Percentiles rank a stretch among this genome's conserved stretches.
These are phyloP conservation scores for Dryadomyces quercivorus DNA, from an alignment of 2,329 filamentous ascomycete species.

Conservation along the genomic window DNA sequence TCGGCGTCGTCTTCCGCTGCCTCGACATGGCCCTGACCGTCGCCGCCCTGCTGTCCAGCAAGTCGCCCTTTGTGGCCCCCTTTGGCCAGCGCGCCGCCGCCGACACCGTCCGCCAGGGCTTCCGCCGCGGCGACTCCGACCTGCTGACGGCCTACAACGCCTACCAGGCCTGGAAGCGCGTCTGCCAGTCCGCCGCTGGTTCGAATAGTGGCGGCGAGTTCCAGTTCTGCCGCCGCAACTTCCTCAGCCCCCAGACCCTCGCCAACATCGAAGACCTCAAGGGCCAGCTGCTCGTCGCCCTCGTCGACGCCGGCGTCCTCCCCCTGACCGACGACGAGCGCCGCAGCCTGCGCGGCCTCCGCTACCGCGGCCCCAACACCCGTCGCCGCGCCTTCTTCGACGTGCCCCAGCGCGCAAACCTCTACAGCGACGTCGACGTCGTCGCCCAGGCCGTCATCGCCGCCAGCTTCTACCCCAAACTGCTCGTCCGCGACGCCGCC, in stretches of 20 bases:
- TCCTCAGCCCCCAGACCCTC: conserved; percentile 77
- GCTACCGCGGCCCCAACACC: conserved; percentile 49
- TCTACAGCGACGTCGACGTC: conserved; percentile 67
- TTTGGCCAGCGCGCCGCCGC: conserved; percentile 76
- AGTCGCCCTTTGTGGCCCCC: conserved; percentile 82
- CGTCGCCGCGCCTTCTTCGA: conserved; percentile 63
- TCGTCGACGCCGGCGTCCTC: conserved; percentile 78
- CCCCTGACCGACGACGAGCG: conserved; percentile 63
- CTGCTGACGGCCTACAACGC: conserved; percentile 89
- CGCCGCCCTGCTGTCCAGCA: conserved; percentile 85
- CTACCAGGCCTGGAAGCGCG: conserved; percentile 76
- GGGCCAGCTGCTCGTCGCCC: conserved; percentile 71
- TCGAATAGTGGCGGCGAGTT: conserved; percentile 55
- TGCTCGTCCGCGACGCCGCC: conserved; percentile 60
- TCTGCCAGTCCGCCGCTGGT: conserved; percentile 51
- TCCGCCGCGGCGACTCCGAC: conserved; percentile 81
- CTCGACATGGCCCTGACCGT: conserved; percentile 85
- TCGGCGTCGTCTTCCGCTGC: conserved; percentile 79
- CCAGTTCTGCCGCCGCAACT: conserved; percentile 90
- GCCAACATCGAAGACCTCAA: conserved; percentile 93
- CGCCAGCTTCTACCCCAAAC: conserved; percentile 92
- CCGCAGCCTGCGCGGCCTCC: conserved; percentile 52
- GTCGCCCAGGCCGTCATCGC: conserved; percentile 74
- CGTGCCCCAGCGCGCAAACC: conserved; percentile 63
- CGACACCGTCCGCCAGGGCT: conserved; percentile 64